phyloP scores from a whole-genome alignment of 306 rosid genomes.

The Vicia sativa region DNA sequence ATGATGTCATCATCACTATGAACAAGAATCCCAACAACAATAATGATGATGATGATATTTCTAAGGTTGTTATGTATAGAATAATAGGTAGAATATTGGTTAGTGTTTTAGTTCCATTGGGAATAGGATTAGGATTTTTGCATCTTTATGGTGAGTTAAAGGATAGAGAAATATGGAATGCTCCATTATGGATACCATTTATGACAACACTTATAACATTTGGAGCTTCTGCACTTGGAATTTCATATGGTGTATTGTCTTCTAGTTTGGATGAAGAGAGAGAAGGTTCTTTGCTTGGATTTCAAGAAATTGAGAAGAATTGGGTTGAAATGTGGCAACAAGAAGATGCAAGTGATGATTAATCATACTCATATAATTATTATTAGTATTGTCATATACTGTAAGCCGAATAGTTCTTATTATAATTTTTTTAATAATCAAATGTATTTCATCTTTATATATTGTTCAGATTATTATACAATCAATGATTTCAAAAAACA shows the following conservation, averaged over 20 bases:
- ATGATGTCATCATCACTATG: neutral
- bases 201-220: slow-evolving; percentile 58
- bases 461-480: too few relatives aligned
- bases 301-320: slow-evolving; percentile 61
- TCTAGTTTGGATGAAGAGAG: slow-evolving; percentile 73
- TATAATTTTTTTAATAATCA: too few relatives aligned
- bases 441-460: too few relatives aligned
- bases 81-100: slow-evolving; percentile 60
- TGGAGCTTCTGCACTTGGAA: slow-evolving; percentile 72
- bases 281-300: slow-evolving; percentile 71
- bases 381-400: neutral
- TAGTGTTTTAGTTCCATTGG: slow-evolving; percentile 72
- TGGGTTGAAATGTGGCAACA: slow-evolving; percentile 92
- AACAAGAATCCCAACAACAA: slow-evolving; percentile 46
- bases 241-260: slow-evolving; percentile 77
- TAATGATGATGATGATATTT: slow-evolving; percentile 56
- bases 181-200: slow-evolving; percentile 77
- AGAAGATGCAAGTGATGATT: slow-evolving; percentile 46
- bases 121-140: slow-evolving; percentile 60
- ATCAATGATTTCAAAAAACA: too few relatives aligned
- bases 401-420: too few relatives aligned
- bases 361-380: neutral
- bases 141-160: slow-evolving; percentile 53
- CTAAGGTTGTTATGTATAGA: slow-evolving; percentile 61
- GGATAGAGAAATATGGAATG: slow-evolving; percentile 56